A percentile compares a stretch with the other conserved stretches of the same genome.
Evolutionary conservation across 495 filamentous ascomycete species (phyloP).

Genomic region (Pseudoneurospora amorphoporcata): DNA sequence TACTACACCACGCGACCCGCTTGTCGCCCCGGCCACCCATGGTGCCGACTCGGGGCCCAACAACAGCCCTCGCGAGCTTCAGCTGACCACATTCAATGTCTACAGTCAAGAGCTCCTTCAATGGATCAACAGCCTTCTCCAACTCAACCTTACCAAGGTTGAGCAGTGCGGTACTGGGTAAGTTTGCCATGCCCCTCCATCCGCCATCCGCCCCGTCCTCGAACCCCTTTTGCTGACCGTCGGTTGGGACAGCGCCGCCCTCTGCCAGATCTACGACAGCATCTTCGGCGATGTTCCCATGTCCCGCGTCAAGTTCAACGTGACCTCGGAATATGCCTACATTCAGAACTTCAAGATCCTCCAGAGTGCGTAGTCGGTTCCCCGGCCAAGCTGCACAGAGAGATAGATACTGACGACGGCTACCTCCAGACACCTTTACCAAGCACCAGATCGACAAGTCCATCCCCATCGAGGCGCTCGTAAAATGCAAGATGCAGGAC

Average conservation of each 20-base stretch:
- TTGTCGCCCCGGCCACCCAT: neutral
- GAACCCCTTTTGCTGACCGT: neutral
- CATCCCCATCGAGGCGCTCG: slow-evolving; percentile 75
- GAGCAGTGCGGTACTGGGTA: slow-evolving; percentile 99
- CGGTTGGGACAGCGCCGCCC: slow-evolving; percentile 77
- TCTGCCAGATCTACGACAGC: slow-evolving; percentile 96
- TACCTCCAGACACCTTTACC: slow-evolving; percentile 45
- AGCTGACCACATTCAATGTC: slow-evolving; percentile 5
- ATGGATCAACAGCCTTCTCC: slow-evolving; percentile 95
- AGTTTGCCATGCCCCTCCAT: slow-evolving; percentile 29
- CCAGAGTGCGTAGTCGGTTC: slow-evolving; percentile 56
- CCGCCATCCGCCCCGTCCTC: slow-evolving; percentile 24
- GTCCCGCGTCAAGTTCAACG: slow-evolving; percentile 95
- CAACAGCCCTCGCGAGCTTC: neutral
- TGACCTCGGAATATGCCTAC: slow-evolving; percentile 93
- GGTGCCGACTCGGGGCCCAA: neutral
- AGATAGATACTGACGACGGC: neutral
- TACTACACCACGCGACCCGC: neutral
- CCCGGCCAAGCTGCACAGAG: neutral
- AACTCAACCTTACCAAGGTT: slow-evolving; percentile 95
- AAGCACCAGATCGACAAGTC: slow-evolving; percentile 77
- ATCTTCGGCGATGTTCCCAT: slow-evolving; percentile 96
- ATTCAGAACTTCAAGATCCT: slow-evolving; percentile 96
- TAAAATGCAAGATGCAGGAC: slow-evolving; percentile 99
- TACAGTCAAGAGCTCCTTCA: slow-evolving; percentile 86